Base-by-base conservation (phyloP, 2,329 filamentous ascomycete species). In the Talaromyces sp. region DNA sequence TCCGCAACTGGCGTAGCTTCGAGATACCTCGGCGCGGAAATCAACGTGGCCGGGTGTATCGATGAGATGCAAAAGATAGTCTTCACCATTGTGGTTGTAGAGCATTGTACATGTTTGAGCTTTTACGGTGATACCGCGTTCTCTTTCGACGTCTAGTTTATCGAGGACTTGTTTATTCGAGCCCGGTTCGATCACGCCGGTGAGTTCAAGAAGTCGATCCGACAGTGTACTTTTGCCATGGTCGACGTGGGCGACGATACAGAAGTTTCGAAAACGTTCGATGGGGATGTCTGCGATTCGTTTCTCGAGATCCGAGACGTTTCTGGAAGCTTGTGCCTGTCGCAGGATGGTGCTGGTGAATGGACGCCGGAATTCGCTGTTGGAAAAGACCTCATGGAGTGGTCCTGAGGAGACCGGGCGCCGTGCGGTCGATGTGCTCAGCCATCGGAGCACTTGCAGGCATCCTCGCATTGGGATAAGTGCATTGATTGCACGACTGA, bases 21-120 rank as follows among this genome's bases (percentile, higher is more conserved):
- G 87, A 39, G 92, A 96, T 11, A 99, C 95, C 79, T 99, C 95
- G 57, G 95, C 95, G 64, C 95, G 87, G 78, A 99, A 99, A 80
- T 99, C 95, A 65, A 99, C 95, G 80, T 99, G 95, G 33, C 95
- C 95, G 0, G 95, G 95, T 0, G 95, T 99, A 77, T 99, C 95
- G 65, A 99, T 93, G 33, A 99, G 85, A 78, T 99, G 95, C 35
- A 99, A 84, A 64, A 99, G 85, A 76, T 98, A 98, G 77, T 99
- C 95, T 37, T 90, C 82, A 16, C 91, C 93, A 19, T 90, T 82
- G 80, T 97, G 84, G 33, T 90, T 92, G 82, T 97, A 97, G 61
- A 99, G 86, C 95, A 99, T 99, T 64, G 90, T 95, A 79, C 95
- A 98, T 65, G 95, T 98, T 82, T 99, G 95, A 63, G 95, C 95